Evolutionary conservation across 1,284 basidiomycete genomes (phyloP), one percentile per base, ranked within the genome.

Genomic region (Fistulinella cinereoalba): DNA sequence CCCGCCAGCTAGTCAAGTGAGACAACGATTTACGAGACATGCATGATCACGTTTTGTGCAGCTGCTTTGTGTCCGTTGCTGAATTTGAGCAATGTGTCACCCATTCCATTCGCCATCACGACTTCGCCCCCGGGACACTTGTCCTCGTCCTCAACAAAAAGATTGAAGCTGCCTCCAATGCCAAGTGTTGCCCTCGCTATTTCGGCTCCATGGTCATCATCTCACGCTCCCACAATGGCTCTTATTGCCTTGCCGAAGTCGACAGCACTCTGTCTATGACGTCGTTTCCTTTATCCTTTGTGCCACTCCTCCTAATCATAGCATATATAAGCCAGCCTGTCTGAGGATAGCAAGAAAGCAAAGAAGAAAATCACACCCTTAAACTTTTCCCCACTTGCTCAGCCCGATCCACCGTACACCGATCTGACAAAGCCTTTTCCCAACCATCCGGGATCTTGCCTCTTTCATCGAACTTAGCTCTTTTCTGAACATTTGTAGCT

Each of bases 131-230:
- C 6, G 61, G 66, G 12, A 48, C 53, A 2, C 46, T 69, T 6
- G 58, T 70, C 0, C 43, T 70, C 0, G 40, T 67, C 0, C 37
- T 59, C 7, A 67, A 70, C 29, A 51, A 57, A 0, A 37, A 42
- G 6, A 55, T 69, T 5, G 56, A 70, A 22, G 52, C 43, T 2
- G 47, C 48, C 0, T 45, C 65, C 0, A 59, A 61, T 28, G 29
- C 46, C 6, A 71, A 71, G 44, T 56, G 55, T 29, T 45, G 52
- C 8, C 56, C 59, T 0, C 47, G 54, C 10, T 71, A 68, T 28
- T 34, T 63, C 3, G 62, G 71, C 0, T 69, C 66, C 0, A 54
- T 64, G 38, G 49, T 69, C 1, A 58, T 72, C 1, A 28, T 71
- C 2, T 37, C 33, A 0, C 36, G 54, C 6, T 57, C 53, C 1